These are phyloP conservation scores for Austroboletus olivaceoglutinosus DNA, from an alignment of 1,284 basidiomycete genomes.

Conservation along the genomic window DNA sequence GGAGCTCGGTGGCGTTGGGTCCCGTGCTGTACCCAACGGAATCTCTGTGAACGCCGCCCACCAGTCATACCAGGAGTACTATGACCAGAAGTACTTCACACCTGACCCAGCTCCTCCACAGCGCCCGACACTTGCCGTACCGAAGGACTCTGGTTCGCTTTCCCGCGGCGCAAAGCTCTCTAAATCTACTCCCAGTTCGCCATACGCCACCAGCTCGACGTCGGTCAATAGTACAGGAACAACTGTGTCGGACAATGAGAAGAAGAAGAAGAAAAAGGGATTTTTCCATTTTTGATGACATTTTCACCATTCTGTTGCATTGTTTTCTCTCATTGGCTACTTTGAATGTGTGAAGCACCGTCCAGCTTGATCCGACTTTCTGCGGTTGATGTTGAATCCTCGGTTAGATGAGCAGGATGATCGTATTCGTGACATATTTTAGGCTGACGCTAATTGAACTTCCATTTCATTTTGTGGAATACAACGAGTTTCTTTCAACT, in stretches of 20 bases:
- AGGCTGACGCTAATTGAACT: slow-evolving; percentile 17
- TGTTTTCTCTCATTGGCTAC: background rate
- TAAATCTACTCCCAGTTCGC: slow-evolving; percentile 36
- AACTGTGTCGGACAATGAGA: slow-evolving; percentile 43
- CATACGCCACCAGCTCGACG: slow-evolving; percentile 48
- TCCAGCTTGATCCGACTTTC: background rate
- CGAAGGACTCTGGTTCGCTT: slow-evolving; percentile 34
- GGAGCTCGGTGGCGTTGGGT: slow-evolving; percentile 76
- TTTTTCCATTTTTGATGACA: slow-evolving; percentile 61
- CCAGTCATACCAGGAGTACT: slow-evolving; percentile 64
- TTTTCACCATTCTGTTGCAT: background rate
- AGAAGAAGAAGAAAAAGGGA: slow-evolving; percentile 79
- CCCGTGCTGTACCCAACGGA: slow-evolving; percentile 70
- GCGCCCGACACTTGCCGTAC: slow-evolving; percentile 32
- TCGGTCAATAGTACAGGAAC: slow-evolving; percentile 43
- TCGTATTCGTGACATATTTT: slow-evolving; percentile 16
- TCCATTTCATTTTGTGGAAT: slow-evolving; percentile 27
- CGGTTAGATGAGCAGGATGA: background rate
- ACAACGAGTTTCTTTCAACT: no score
- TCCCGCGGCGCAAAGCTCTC: slow-evolving; percentile 35
- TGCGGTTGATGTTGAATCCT: background rate
- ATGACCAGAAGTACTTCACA: slow-evolving; percentile 75
- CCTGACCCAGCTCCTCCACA: slow-evolving; percentile 57
- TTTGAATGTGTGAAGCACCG: background rate
- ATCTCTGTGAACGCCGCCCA: slow-evolving; percentile 48